Evolutionary conservation across 441 rosid species (phyloP).

Genomic region (Populus trichocarpa): DNA sequence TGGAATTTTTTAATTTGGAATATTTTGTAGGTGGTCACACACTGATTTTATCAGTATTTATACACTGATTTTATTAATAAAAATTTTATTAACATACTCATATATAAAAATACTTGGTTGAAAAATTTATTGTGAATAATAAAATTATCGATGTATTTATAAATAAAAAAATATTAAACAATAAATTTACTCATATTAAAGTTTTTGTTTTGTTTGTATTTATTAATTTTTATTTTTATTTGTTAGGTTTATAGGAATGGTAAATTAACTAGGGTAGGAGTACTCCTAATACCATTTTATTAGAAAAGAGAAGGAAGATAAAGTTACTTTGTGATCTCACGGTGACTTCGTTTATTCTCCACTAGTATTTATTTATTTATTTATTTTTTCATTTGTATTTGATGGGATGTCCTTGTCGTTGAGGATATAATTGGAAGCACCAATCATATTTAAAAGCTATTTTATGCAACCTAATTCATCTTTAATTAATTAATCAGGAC

Average conservation of each 20-base stretch:
- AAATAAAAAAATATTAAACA: too few species aligned
- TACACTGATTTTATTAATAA: too few species aligned
- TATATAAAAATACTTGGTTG: too few species aligned
- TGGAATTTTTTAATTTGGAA: too few species aligned
- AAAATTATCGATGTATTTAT: too few species aligned
- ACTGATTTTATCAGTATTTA: too few species aligned
- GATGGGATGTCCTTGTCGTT: slow-evolving; percentile 56
- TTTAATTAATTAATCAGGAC: slow-evolving; percentile 8
- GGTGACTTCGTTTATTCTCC: slow-evolving; percentile 50
- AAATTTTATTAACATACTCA: accelerated
- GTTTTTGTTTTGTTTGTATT: too few species aligned
- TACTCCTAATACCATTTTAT: slow-evolving; percentile 22
- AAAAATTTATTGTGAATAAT: too few species aligned
- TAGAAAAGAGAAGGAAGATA: neutral
- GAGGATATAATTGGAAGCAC: slow-evolving; percentile 52
- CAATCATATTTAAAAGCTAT: slow-evolving; percentile 32
- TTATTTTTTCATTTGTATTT: slow-evolving; percentile 43
- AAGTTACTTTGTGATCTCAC: neutral
- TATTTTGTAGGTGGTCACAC: too few species aligned
- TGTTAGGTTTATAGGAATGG: too few species aligned
- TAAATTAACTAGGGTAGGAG: neutral
- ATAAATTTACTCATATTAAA: too few species aligned
- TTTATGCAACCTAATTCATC: slow-evolving; percentile 41
- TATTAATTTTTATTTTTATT: too few species aligned
- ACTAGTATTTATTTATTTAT: slow-evolving; percentile 23